Conservation (phyloP, 2,329 filamentous ascomycete genomes). For the Sporothrix inflata region DNA sequence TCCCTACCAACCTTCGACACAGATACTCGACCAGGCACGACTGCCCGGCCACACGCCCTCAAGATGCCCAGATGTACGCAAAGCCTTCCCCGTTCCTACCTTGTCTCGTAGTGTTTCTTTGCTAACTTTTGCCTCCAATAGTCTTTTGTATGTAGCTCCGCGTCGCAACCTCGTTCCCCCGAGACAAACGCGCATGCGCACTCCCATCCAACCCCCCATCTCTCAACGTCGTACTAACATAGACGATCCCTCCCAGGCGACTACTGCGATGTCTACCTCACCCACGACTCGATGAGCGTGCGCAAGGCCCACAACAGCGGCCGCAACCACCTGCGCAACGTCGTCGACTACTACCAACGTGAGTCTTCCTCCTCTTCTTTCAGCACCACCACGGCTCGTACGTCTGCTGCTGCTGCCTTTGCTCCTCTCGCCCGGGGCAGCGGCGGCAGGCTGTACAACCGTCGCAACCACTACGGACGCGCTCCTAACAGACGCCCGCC, state of each 20-base stretch:
- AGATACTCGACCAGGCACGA: not conserved
- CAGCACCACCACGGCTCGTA: not conserved
- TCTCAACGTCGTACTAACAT: not conserved
- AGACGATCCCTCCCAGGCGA: conserved; percentile 64
- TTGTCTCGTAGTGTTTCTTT: not conserved
- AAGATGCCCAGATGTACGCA: conserved; percentile 28
- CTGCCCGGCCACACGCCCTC: not conserved
- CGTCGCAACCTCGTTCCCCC: conserved; percentile 50
- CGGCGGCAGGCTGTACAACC: not conserved
- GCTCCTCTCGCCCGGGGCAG: not conserved
- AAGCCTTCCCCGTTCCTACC: too few relatives aligned
- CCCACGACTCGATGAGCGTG: conserved; percentile 99
- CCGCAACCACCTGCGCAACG: conserved; percentile 94
- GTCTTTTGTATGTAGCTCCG: conserved; percentile 35
- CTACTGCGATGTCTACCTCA: conserved; percentile 99
- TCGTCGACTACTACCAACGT: conserved; percentile 98
- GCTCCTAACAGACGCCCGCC: conserved; percentile 24
- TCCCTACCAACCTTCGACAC: not conserved
- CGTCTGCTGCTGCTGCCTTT: not conserved
- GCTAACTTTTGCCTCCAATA: conserved; percentile 30
- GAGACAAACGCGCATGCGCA: not conserved
- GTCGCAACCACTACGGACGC: not conserved
- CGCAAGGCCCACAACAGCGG: conserved; percentile 98
- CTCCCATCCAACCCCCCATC: not conserved
- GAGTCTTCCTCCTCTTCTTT: conserved; percentile 38